Evolutionary conservation across 345 rosid species (phyloP).

Genomic region (Triadica sebifera): DNA sequence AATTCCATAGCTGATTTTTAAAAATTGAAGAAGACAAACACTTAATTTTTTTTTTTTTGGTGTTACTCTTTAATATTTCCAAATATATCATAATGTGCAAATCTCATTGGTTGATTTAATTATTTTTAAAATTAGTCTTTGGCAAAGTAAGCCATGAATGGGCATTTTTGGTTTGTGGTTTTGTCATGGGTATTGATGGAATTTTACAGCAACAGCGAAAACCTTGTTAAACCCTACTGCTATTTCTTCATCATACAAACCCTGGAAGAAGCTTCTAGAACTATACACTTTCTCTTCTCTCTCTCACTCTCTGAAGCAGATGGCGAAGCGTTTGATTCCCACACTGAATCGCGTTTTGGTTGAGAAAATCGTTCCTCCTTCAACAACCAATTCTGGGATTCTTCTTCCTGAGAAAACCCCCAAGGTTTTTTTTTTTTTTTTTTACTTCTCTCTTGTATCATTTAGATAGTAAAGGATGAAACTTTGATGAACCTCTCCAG

Average conservation of each 20-base stretch:
- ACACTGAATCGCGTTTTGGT: conserved; percentile 27
- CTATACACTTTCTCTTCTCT: not conserved
- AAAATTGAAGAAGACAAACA: too few relatives aligned
- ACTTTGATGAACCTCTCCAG: not conserved
- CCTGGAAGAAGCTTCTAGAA: too few relatives aligned
- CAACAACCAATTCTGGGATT: conserved; percentile 25
- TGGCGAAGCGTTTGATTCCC: conserved; percentile 27
- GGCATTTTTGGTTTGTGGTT: too few relatives aligned
- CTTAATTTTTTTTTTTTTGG: too few relatives aligned
- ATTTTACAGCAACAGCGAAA: not conserved
- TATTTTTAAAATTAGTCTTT: too few relatives aligned
- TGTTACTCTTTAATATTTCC: too few relatives aligned
- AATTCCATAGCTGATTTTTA: too few relatives aligned
- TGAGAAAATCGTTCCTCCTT: conserved; percentile 31
- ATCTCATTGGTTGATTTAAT: too few relatives aligned
- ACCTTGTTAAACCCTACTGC: conserved; percentile 3
- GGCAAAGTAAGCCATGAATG: too few relatives aligned
- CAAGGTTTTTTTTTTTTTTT: conserved; percentile 9
- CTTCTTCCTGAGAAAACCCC: conserved; percentile 26
- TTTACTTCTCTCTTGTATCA: not conserved
- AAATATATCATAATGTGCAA: too few relatives aligned
- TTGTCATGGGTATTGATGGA: not conserved
- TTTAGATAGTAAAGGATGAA: not conserved
- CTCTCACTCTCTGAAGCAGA: not conserved
- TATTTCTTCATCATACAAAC: too few relatives aligned